phyloP scores from a whole-genome alignment of 495 filamentous ascomycete species.

The Cairneyella variabilis region DNA sequence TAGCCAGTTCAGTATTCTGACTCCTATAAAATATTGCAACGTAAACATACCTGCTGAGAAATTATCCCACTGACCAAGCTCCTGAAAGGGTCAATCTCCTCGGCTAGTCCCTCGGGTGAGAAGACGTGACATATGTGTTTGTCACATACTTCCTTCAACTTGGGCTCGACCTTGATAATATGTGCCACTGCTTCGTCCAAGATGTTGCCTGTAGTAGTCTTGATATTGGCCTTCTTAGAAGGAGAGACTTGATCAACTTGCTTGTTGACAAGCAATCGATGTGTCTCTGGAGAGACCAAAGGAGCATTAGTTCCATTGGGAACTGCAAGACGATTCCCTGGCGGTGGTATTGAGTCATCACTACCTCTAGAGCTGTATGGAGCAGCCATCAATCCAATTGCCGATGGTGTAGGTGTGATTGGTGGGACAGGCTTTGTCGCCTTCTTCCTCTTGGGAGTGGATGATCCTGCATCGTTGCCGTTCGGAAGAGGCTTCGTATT shows the following conservation, averaged over 20 bases:
- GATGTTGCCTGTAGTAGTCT: constrained; percentile 66
- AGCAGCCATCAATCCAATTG: constrained; percentile 17
- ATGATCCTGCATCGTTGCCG: constrained; percentile 11
- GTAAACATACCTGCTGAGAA: constrained; percentile 64
- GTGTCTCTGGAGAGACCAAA: constrained; percentile 75
- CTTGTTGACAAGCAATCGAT: constrained; percentile 58
- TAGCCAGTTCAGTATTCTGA: not conserved
- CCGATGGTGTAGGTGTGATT: constrained; percentile 19
- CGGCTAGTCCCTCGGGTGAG: constrained; percentile 74
- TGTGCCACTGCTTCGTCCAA: constrained; percentile 76
- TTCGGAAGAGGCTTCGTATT: constrained; percentile 1
- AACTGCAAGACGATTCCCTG: constrained; percentile 43
- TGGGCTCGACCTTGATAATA: constrained; percentile 70
- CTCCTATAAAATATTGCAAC: not conserved
- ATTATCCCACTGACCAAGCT: constrained; percentile 83
- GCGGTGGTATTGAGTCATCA: constrained; percentile 24
- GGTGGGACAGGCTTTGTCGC: constrained; percentile 10
- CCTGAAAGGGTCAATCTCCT: constrained; percentile 83
- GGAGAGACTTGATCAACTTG: constrained; percentile 50
- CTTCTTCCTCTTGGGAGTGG: constrained; percentile 24
- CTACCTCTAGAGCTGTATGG: constrained; percentile 16
- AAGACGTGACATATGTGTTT: constrained; percentile 75
- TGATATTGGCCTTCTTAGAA: constrained; percentile 49
- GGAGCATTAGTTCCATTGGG: constrained; percentile 62
- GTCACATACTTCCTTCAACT: constrained; percentile 68